These are phyloP conservation scores for Epithemia pelagica DNA, from an alignment of 108 stramenopile genomes.

Conservation along the genomic window DNA sequence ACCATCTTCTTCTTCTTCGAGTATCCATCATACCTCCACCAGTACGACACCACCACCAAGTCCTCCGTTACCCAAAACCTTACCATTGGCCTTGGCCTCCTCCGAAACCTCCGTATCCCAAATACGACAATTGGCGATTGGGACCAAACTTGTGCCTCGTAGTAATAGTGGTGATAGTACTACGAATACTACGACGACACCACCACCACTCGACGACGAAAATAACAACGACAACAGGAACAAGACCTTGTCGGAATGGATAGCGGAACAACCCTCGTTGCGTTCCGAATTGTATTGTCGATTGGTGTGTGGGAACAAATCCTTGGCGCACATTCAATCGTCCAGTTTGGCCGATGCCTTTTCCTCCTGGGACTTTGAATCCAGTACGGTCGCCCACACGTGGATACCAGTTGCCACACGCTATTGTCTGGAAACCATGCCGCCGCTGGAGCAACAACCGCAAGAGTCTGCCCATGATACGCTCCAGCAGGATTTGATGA, in stretches of 20 bases:
- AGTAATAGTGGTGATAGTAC: background rate
- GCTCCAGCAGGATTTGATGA: constrained; percentile 3
- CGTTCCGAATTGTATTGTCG: constrained; percentile 40
- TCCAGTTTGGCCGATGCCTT: constrained; percentile 41
- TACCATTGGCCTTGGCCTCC: background rate
- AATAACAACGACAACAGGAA: background rate
- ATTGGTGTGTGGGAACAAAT: constrained; percentile 29
- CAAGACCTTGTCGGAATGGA: constrained; percentile 14
- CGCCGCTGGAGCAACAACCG: constrained; percentile 7
- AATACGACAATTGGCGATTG: background rate
- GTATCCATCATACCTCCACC: too few relatives aligned
- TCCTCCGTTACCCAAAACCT: background rate
- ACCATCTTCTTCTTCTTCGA: too few relatives aligned
- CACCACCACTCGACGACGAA: background rate
- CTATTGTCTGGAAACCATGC: constrained; percentile 24
- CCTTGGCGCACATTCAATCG: constrained; percentile 23
- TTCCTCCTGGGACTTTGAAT: background rate
- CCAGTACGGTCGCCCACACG: too few relatives aligned
- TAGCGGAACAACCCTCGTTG: constrained; percentile 16
- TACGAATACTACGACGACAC: background rate
- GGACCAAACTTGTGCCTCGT: background rate
- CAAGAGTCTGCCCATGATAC: background rate
- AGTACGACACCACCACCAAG: too few relatives aligned
- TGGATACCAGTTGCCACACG: background rate
- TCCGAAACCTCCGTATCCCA: background rate